These are phyloP conservation scores for Calycina marina DNA, from an alignment of 2,329 filamentous ascomycete genomes.

Conservation along the genomic window DNA sequence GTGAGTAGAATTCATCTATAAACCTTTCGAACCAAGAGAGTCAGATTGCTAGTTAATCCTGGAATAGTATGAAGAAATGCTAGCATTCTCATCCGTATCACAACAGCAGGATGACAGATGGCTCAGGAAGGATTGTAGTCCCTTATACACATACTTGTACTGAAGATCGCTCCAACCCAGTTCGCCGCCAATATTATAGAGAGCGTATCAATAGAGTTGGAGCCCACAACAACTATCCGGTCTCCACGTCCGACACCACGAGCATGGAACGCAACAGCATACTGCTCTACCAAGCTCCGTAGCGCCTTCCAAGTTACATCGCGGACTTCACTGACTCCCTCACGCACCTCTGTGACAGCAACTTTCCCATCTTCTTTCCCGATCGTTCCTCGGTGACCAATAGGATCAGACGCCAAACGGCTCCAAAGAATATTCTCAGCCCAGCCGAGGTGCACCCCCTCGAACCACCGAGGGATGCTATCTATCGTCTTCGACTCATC, in stretches of 20 bases:
- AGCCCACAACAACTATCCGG: conserved; percentile 59
- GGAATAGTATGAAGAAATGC: too few relatives aligned
- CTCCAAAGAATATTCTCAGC: conserved; percentile 68
- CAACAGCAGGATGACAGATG: too few relatives aligned
- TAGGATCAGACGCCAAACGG: conserved; percentile 26
- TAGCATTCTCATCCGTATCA: too few relatives aligned
- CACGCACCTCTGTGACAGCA: conserved; percentile 58
- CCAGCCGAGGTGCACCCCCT: conserved; percentile 59
- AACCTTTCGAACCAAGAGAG: too few relatives aligned
- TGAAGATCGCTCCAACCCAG: conserved; percentile 62
- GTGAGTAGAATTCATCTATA: too few relatives aligned
- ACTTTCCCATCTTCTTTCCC: conserved; percentile 59
- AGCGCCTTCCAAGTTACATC: conserved; percentile 55
- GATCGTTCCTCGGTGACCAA: conserved; percentile 32
- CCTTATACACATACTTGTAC: too few relatives aligned
- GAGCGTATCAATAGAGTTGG: conserved; percentile 62
- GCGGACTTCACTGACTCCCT: conserved; percentile 40
- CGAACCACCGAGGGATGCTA: conserved; percentile 61
- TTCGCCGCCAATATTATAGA: conserved; percentile 54
- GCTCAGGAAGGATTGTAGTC: too few relatives aligned
- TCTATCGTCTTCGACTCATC: conserved; percentile 59
- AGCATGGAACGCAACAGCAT: conserved; percentile 52
- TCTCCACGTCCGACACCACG: conserved; percentile 58
- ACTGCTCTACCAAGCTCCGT: conserved; percentile 37
- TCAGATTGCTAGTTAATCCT: too few relatives aligned